Evolutionary conservation across 1,284 basidiomycete species (phyloP).

Genomic region (Leccinum solheimii): DNA sequence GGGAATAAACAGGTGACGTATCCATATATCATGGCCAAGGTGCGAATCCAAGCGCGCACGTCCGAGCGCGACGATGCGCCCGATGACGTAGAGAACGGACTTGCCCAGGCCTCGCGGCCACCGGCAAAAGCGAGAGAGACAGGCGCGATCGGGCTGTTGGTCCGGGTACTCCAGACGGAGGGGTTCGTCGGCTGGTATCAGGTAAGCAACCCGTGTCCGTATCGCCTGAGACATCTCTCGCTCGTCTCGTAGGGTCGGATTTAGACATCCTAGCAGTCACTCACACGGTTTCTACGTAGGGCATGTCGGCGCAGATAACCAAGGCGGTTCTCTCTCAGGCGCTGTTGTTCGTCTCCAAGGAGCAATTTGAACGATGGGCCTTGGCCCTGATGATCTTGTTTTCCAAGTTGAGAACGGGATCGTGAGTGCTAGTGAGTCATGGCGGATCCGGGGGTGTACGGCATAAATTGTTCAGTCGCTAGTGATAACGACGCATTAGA

Average conservation of each 20-base stretch:
- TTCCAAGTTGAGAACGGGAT: slow-evolving; percentile 19
- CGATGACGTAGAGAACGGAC: slow-evolving; percentile 36
- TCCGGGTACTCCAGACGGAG: slow-evolving; percentile 70
- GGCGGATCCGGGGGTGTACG: neutral
- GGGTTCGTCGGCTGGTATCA: slow-evolving; percentile 94
- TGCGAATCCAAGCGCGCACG: slow-evolving; percentile 87
- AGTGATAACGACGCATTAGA: neutral
- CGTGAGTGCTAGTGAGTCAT: slow-evolving; percentile 5
- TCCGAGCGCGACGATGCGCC: slow-evolving; percentile 39
- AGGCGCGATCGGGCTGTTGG: slow-evolving; percentile 78
- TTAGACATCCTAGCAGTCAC: neutral
- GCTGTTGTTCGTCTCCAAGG: slow-evolving; percentile 78
- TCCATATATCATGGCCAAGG: slow-evolving; percentile 96
- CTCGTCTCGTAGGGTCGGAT: neutral
- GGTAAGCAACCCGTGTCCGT: slow-evolving; percentile 45
- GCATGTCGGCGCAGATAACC: slow-evolving; percentile 88
- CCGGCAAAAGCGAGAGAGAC: slow-evolving; percentile 49
- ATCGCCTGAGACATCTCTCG: neutral
- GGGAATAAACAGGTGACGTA: slow-evolving; percentile 71
- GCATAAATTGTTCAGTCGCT: neutral
- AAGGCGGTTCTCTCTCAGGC: slow-evolving; percentile 89
- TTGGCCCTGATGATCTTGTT: slow-evolving; percentile 61
- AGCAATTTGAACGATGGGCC: slow-evolving; percentile 80
- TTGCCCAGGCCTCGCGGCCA: slow-evolving; percentile 34
- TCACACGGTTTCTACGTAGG: slow-evolving; percentile 45